Evolutionary conservation across 2,329 filamentous ascomycete species (phyloP), one percentile per base, ranked within the genome.

Genomic region (Lecanicillium sp.): DNA sequence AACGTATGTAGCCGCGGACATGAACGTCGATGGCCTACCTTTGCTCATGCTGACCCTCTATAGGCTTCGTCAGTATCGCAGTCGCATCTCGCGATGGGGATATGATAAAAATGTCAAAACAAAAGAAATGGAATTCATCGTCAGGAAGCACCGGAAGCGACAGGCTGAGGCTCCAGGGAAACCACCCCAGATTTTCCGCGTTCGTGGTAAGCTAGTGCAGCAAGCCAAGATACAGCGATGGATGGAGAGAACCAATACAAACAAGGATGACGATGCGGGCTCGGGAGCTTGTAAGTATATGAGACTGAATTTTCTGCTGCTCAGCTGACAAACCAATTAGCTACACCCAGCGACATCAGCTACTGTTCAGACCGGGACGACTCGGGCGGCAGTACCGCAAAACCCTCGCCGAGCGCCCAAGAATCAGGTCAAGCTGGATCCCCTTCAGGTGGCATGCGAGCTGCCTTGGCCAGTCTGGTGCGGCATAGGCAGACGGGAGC

Each of bases 41-140:
- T n/a, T n/a, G n/a, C n/a, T n/a, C n/a, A n/a, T 29, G 26, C 12
- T 29, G 12, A 29, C 12, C 12, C 26, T 7, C 7, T 7, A 29
- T 12, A 44, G 41, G 7, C 41, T 44, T n/a, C 29, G 41, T 15
- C 41, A 44, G 12, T 44, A 44, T 15, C 19, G 41, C 4, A 44
- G 41, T 19, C 41, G 41, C 10, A 44, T 44, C 10, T 44, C 41
- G 41, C 27, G 35, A 17, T 44, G 41, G 41, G 41, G 41, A 12
- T 14, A 33, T 3, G 41, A 44, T 20, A 44, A 44, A 20, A 44
- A 44, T 14, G 14, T 44, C 41, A 44, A 44, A 20, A 33, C 19
- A 3, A 44, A 17, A 15, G 41, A 44, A 21, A 44, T 44, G 41
- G 14, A 44, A 8, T 44, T 44, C 15, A 44, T 44, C 26, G 29